A percentile compares a stretch with the other conserved stretches of the same genome.
Conservation (phyloP, 768 basidiomycete species). For the Tricholoma matsutake region DNA sequence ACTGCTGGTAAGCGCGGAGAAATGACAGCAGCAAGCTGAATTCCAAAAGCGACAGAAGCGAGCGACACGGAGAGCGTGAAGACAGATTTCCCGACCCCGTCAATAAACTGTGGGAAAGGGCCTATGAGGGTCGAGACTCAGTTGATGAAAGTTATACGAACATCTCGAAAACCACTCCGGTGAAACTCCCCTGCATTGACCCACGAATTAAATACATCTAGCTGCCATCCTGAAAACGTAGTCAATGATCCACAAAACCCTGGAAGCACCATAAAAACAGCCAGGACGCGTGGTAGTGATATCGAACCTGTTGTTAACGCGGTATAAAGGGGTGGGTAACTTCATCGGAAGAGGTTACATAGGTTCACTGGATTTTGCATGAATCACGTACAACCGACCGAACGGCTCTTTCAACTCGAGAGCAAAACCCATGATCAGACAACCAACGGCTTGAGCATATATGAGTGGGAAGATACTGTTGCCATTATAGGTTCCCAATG, state of each 20-base stretch:
- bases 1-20: constrained; percentile 40
- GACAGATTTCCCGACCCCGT: constrained; percentile 77
- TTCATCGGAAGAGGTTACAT: constrained; percentile 27
- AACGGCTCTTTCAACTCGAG: constrained; percentile 71
- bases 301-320: constrained; percentile 76
- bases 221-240: constrained; percentile 95
- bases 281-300: background rate
- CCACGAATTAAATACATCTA: constrained; percentile 85
- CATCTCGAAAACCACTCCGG: constrained; percentile 69
- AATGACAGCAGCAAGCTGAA: constrained; percentile 49
- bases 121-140: background rate
- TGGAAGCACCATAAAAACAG: constrained; percentile 20
- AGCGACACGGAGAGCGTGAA: constrained; percentile 77
- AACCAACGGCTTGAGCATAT: constrained; percentile 86
- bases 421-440: constrained; percentile 86
- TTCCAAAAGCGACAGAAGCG: constrained; percentile 75
- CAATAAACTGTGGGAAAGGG: constrained; percentile 63
- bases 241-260: constrained; percentile 97
- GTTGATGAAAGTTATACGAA: constrained; percentile 33
- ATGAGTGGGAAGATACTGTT: constrained; percentile 75
- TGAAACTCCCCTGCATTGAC: constrained; percentile 56
- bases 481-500: constrained; percentile 72
- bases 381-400: constrained; percentile 60
- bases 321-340: constrained; percentile 86
- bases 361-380: background rate